phyloP scores from a whole-genome alignment of 2,329 filamentous ascomycete species.

The Cyphellophora europaea region DNA sequence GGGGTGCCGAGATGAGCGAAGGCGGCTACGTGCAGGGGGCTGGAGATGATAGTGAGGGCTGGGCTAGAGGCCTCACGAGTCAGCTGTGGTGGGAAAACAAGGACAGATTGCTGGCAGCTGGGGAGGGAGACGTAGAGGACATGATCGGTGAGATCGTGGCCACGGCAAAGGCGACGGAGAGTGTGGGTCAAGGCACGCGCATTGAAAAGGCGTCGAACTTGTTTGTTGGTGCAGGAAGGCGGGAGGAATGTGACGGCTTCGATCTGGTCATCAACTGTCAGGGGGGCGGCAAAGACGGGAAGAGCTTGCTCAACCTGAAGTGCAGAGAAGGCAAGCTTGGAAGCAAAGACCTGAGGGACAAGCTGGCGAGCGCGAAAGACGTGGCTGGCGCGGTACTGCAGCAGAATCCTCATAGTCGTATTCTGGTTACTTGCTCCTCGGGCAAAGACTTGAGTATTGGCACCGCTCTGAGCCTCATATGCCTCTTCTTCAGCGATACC shows the following conservation, averaged over 20 bases:
- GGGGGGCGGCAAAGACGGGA: conserved; percentile 24
- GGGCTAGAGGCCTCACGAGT: conserved; percentile 74
- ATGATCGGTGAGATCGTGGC: conserved; percentile 39
- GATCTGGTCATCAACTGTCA: conserved; percentile 33
- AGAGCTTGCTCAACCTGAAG: conserved; percentile 43
- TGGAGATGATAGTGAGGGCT: conserved; percentile 89
- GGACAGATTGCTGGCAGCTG: conserved; percentile 48
- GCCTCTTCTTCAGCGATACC: conserved; percentile 58
- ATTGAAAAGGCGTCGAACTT: conserved; percentile 30
- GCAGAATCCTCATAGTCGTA: conserved; percentile 21
- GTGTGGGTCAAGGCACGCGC: conserved; percentile 18
- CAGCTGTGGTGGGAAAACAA: conserved; percentile 68
- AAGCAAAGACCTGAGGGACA: conserved; percentile 68
- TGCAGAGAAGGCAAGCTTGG: conserved; percentile 67
- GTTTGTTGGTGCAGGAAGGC: conserved; percentile 22
- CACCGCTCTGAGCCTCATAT: conserved; percentile 64
- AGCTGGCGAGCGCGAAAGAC: conserved; percentile 38
- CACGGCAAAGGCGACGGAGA: conserved; percentile 17
- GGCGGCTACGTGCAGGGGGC: conserved; percentile 86
- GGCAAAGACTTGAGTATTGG: conserved; percentile 77
- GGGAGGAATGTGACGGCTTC: conserved; percentile 29
- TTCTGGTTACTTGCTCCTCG: conserved; percentile 61
- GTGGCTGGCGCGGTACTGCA: conserved; percentile 49
- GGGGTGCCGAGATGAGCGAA: conserved; percentile 58
- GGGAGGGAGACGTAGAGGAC: conserved; percentile 54